These are phyloP conservation scores for Paxillus rubicundulus DNA, from an alignment of 768 basidiomycete genomes.

Conservation along the genomic window DNA sequence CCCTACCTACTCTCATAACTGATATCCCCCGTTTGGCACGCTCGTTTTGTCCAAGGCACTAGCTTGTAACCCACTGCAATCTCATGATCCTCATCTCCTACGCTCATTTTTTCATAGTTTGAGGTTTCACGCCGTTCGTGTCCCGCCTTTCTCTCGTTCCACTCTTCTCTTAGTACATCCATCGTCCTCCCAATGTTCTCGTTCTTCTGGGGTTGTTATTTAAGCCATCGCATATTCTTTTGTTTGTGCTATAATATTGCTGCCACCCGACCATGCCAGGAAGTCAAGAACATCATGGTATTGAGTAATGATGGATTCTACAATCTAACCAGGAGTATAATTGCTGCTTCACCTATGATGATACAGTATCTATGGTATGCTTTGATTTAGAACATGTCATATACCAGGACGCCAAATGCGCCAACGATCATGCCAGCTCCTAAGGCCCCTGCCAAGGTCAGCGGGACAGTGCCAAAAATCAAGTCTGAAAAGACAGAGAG, in stretches of 20 bases:
- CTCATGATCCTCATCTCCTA: constrained; percentile 18
- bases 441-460: constrained; percentile 70
- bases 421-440: constrained; percentile 78
- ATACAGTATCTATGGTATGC: background rate
- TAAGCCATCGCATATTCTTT: constrained; percentile 34
- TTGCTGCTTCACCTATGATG: background rate
- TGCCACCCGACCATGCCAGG: constrained; percentile 16
- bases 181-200: constrained; percentile 15
- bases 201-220: constrained; percentile 30
- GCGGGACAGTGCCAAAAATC: constrained; percentile 59
- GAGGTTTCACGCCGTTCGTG: constrained; percentile 11
- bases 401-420: constrained; percentile 79
- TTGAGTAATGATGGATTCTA: constrained; percentile 1
- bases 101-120: constrained; percentile 29
- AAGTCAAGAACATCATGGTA: background rate
- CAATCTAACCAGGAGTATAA: background rate
- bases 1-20: constrained; percentile 30
- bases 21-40: constrained; percentile 24
- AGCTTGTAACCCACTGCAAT: constrained; percentile 33
- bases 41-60: constrained; percentile 29
- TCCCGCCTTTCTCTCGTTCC: constrained; percentile 10
- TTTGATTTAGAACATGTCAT: constrained; percentile 56
- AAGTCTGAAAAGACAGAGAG: constrained; percentile 81
- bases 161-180: constrained; percentile 14
- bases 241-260: constrained; percentile 43